Percentiles rank a stretch among this genome's conserved stretches.
These are phyloP conservation scores for Aspergillus hortae DNA, from an alignment of 2,329 filamentous ascomycete species.

Conservation along the genomic window DNA sequence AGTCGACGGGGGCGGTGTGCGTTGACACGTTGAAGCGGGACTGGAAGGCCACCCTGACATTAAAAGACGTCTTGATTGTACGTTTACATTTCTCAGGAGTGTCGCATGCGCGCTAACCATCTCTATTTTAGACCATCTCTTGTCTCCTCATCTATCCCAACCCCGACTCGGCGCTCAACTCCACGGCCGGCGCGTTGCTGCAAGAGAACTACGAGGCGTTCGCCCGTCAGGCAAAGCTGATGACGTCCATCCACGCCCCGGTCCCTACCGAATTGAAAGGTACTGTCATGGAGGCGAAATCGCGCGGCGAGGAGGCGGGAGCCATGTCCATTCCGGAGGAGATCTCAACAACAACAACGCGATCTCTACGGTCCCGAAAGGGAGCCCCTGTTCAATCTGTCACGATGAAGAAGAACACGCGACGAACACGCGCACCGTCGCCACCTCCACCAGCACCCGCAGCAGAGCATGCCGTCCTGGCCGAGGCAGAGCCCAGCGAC, in stretches of 20 bases:
- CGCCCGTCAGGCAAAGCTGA: constrained; percentile 55
- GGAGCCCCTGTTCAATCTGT: constrained; percentile 17
- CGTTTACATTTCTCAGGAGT: constrained; percentile 15
- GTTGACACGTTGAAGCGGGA: constrained; percentile 64
- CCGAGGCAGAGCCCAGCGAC: constrained; percentile 9
- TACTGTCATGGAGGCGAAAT: constrained; percentile 52
- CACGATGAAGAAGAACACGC: constrained; percentile 30
- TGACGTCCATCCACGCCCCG: constrained; percentile 60
- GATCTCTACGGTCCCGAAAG: constrained; percentile 12
- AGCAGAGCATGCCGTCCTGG: constrained; percentile 6
- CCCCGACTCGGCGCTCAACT: constrained; percentile 61
- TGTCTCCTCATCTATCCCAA: constrained; percentile 63
- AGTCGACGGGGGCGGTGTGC: constrained; percentile 59
- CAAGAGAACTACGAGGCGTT: constrained; percentile 59
- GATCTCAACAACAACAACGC: constrained; percentile 4
- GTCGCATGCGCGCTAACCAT: not conserved
- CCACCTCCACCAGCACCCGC: constrained; percentile 8
- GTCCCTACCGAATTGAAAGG: constrained; percentile 46
- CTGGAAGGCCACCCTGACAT: constrained; percentile 56
- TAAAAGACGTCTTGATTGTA: constrained; percentile 56
- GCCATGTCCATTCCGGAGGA: constrained; percentile 21
- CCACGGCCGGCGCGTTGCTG: constrained; percentile 56
- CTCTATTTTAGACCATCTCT: constrained; percentile 50
- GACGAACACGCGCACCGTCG: constrained; percentile 11
- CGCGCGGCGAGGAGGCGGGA: constrained; percentile 49